Conservation (phyloP, 495 filamentous ascomycete genomes). For the Letharia columbiana region DNA sequence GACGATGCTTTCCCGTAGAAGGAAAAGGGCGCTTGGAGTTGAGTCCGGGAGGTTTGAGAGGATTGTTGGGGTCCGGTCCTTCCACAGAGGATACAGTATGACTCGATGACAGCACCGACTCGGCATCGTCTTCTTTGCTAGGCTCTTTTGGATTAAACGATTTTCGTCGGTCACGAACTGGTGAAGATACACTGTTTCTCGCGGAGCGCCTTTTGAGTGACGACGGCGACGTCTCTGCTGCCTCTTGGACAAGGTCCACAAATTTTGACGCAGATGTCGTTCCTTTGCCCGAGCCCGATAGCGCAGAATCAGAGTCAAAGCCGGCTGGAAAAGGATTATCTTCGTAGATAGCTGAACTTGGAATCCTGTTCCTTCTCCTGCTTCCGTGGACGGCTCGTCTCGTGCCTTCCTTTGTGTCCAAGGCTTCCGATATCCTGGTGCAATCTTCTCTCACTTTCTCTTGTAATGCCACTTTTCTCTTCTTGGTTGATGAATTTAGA, state of each 20-base stretch:
- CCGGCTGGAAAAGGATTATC: slow-evolving; percentile 24
- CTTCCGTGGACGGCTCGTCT: slow-evolving; percentile 23
- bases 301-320: slow-evolving; percentile 19
- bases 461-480: slow-evolving; percentile 15
- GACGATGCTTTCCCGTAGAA: slow-evolving; percentile 52
- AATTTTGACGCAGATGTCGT: slow-evolving; percentile 22
- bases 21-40: slow-evolving; percentile 48
- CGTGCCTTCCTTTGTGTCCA: slow-evolving; percentile 23
- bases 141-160: slow-evolving; percentile 24
- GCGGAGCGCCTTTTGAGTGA: slow-evolving; percentile 22
- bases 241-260: slow-evolving; percentile 22
- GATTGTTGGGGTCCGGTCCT: slow-evolving; percentile 11
- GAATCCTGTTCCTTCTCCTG: slow-evolving; percentile 26
- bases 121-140: slow-evolving; percentile 23
- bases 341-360: slow-evolving; percentile 24
- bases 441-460: slow-evolving; percentile 19
- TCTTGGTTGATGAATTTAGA: slow-evolving; percentile 23
- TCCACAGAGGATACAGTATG: slow-evolving; percentile 22
- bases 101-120: slow-evolving; percentile 28
- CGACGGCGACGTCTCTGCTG: slow-evolving; percentile 16
- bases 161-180: slow-evolving; percentile 9
- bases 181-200: slow-evolving; percentile 21
- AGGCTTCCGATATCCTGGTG: slow-evolving; percentile 23
- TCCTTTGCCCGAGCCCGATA: slow-evolving; percentile 15
- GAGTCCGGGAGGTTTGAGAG: slow-evolving; percentile 23